phyloP scores from a whole-genome alignment of 1,139 yeast genomes.

The Geotrichum restrictum region DNA sequence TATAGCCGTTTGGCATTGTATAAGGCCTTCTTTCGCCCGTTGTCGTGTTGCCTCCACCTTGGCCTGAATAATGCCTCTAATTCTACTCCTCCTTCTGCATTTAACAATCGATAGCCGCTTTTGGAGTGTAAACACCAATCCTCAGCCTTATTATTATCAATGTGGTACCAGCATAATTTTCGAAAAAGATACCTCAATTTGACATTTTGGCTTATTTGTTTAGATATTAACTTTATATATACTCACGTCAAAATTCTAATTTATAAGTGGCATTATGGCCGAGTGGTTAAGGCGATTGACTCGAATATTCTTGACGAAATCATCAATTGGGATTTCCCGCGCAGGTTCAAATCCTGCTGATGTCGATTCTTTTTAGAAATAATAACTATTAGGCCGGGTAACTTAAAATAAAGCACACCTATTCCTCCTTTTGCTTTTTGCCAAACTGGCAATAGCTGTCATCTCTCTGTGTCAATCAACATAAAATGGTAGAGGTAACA shows the following conservation, averaged over 20 bases:
- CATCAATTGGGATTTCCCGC: constrained; percentile 25
- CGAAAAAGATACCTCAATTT: too few species aligned
- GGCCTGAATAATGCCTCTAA: too few species aligned
- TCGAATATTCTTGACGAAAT: constrained; percentile 18
- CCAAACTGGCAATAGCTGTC: constrained; percentile 14
- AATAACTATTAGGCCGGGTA: constrained; percentile 2
- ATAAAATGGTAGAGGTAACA: constrained; percentile 12
- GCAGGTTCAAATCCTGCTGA: constrained; percentile 25
- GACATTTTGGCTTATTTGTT: too few species aligned
- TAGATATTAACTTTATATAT: too few species aligned
- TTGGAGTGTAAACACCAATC: too few species aligned
- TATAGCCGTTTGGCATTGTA: too few species aligned
- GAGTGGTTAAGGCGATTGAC: constrained; percentile 25
- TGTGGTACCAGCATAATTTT: too few species aligned
- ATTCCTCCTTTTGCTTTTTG: not conserved
- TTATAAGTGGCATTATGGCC: constrained; percentile 21
- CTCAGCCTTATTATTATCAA: too few species aligned
- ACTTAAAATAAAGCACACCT: not conserved
- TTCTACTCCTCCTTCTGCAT: too few species aligned
- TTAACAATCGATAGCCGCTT: too few species aligned
- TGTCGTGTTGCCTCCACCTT: too few species aligned
- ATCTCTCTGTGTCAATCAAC: constrained; percentile 8
- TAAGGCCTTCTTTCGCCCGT: too few species aligned
- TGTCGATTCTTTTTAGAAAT: constrained; percentile 18
- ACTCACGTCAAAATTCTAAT: not conserved